Evolutionary conservation across 305 asterid species (phyloP), one percentile per base, ranked within the genome.

Genomic region (Solanum aculeatissimum): DNA sequence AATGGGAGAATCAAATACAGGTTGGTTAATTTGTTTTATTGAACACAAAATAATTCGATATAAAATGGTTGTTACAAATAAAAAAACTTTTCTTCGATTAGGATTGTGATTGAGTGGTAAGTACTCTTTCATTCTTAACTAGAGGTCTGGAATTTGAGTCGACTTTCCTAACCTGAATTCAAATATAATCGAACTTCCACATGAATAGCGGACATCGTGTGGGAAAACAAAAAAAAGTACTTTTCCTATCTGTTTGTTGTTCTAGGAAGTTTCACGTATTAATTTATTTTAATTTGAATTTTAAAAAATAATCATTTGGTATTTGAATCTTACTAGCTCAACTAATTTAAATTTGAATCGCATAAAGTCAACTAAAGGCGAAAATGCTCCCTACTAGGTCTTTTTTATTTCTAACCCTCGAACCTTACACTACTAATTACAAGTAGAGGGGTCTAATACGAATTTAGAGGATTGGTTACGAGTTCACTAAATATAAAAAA

Each of bases 351-450:
- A n/a, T 57, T 57, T 13, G 0, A 1, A 57, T n/a, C 0, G 1
- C 1, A 1, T 9, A 12, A 57, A 2, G 0, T 6, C 7, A n/a
- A 57, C 4, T n/a, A n/a, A 57, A 57, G 14, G 27, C 1, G 3
- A 57, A 57, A n/a, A 9, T 0, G 3, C 1, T 57, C 6, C 1
- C 10, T 9, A 57, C 0, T 0, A 57, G 0, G 3, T 9, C 14
- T 6, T n/a, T 57, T 57, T n/a, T 3, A 57, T 57, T 58, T n/a
- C 1, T 10, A 58, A 21, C 11, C 3, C 8, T 57, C 14, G 11
- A 55, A 19, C 2, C 13, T 4, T 1, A 21, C 4, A 2, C 29
- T 7, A n/a, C 1, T 0, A 1, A 21, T 21, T 21, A 58, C 9
- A 3, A 1, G 29, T 58, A 3, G 4, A 55, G 63, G 9, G 2